Evolutionary conservation across 257 asterid species (phyloP).

Genomic region (Cruciata laevipes): DNA sequence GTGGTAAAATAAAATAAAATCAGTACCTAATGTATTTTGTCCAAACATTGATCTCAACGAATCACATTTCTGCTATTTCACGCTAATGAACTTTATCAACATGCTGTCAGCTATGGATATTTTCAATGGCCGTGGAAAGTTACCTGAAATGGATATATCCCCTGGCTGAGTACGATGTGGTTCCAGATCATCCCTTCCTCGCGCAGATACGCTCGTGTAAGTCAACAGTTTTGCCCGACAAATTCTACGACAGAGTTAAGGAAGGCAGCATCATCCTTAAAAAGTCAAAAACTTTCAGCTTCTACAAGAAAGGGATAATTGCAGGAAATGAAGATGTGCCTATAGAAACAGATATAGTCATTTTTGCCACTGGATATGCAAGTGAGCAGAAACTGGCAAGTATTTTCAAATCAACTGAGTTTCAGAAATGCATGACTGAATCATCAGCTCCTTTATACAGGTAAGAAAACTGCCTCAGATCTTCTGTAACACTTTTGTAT

Average conservation of each 20-base stretch:
- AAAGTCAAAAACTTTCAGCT: constrained; percentile 20
- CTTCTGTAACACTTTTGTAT: too few species aligned
- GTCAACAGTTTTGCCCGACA: constrained; percentile 43
- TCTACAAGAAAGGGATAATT: constrained; percentile 32
- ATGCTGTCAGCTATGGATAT: constrained; percentile 43
- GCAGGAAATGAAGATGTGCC: constrained; percentile 12
- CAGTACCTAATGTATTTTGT: background rate
- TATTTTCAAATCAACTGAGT: constrained; percentile 32
- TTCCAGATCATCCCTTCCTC: constrained; percentile 43
- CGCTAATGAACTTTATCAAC: background rate
- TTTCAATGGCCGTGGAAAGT: constrained; percentile 33
- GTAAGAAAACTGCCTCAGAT: constrained; percentile 11
- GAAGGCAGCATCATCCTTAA: constrained; percentile 45
- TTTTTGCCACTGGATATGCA: constrained; percentile 54
- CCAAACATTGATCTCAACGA: background rate
- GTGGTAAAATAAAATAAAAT: constrained; percentile 34
- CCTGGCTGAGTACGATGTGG: constrained; percentile 35
- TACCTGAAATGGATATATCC: constrained; percentile 59
- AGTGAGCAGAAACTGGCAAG: constrained; percentile 41
- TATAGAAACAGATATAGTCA: constrained; percentile 37
- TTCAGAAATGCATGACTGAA: constrained; percentile 39
- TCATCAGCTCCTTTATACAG: constrained; percentile 55
- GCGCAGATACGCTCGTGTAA: constrained; percentile 44
- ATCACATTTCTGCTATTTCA: too few species aligned
- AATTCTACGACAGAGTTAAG: constrained; percentile 37